Evolutionary conservation across 352 stramenopile species (phyloP), one percentile per base, ranked within the genome.

Genomic region (Globisporangium solare): DNA sequence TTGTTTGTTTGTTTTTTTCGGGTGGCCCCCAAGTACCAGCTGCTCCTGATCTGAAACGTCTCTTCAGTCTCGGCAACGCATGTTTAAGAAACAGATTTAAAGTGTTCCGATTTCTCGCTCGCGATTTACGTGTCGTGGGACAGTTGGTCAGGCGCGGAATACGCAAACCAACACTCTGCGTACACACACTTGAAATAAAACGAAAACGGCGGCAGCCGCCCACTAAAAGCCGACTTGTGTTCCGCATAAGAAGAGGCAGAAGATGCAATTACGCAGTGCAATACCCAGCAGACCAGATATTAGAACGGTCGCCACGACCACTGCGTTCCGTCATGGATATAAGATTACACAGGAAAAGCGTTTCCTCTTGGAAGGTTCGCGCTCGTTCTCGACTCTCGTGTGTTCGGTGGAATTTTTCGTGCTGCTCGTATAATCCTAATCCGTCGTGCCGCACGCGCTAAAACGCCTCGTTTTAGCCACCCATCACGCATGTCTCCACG

Each of bases 41-140:
- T 22, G 12, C 39, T 24, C 47, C 48, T 54, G 48, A 54, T 54
- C 48, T 54, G 48, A 54, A 54, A 54, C 48, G 27, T 21, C 48
- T 54, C 39, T 54, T 54, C 48, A n/a, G 39, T 18, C 7, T 35
- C 12, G n/a, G n/a, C n/a, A n/a, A n/a, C n/a, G n/a, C 39, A 43
- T 10, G 17, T n/a, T 18, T n/a, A 43, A 15, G 3, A 43, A n/a
- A 43, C 39, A 43, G 13, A 43, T 43, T 43, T n/a, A n/a, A n/a
- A n/a, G n/a, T n/a, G 39, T n/a, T 43, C 39, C 39, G 18, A n/a
- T 43, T 43, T 35, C 5, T 10, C 4, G 0, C 2, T 18, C 12
- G 14, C 13, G 39, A 13, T 43, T 43, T 43, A n/a, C 12, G 39
- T 10, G 4, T 35, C 27, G 27, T 35, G 27, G 4, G 27, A 35